Evolutionary conservation across 495 filamentous ascomycete species (phyloP), one percentile per base, ranked within the genome.

Genomic region (Penicillium cinerascens): DNA sequence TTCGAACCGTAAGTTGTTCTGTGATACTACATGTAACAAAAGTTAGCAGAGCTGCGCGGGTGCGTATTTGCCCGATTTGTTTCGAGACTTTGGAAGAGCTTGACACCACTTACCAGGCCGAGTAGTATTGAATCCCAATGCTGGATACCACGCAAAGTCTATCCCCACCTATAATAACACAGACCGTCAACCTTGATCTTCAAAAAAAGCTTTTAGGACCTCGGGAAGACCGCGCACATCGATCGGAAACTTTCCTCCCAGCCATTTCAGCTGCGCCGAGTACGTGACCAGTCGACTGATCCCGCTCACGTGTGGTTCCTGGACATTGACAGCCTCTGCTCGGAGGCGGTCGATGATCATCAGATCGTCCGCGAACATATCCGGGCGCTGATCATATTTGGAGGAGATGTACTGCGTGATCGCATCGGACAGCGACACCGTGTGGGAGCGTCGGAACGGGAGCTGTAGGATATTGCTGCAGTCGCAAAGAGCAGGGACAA

Each of bases 351-450:
- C 91, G 65, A 98, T 90, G 52, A 87, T 79, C 48, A 93, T 80
- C 37, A 98, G 80, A 72, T 98, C 93, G 44, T 88, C 78, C 54
- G 84, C 81, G 70, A 98, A 98, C 91, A 97, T 96, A 68, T 96
- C 90, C 47, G 95, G 93, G 69, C 96, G 93, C 66, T 98, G 93
- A 71, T 97, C 93, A 87, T 98, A 98, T 80, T 97, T 97, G 65
- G 83, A 87, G 37, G 89, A 96, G 55, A 98, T 98, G 74, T 98
- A 97, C 63, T 95, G 89, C 56, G 89, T 91, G 61, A 98, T 91
- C 33, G 92, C 86, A 58, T 77, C 71, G 33, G 89, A 87, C 35
- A 97, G 78, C 50, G 84, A 85, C 45, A 95, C 78, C 26, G 84
- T 71, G 56, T 86, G 81, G 38, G 91, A 91, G 57, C 83, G 87